A percentile compares a stretch with the other conserved stretches of the same genome.
Evolutionary conservation across 2,329 filamentous ascomycete species (phyloP).

Genomic region (Aspergillus ochraceoroseus): DNA sequence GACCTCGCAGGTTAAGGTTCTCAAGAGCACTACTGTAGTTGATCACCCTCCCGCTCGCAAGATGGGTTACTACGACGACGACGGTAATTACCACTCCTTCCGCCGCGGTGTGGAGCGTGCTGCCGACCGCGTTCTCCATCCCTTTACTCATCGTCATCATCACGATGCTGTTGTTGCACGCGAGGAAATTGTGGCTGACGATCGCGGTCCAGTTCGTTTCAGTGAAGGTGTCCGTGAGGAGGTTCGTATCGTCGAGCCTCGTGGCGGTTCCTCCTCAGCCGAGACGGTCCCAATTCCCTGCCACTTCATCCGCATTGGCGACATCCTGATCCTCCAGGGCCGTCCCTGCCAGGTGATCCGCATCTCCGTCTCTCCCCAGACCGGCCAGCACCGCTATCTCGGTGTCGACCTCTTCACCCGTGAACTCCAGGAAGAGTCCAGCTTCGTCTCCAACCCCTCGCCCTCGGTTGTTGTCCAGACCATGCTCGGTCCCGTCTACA

Average conservation of each 20-base stretch:
- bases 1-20: constrained; percentile 48
- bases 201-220: constrained; percentile 45
- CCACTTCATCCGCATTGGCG: constrained; percentile 99
- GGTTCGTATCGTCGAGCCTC: constrained; percentile 50
- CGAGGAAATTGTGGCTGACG: constrained; percentile 42
- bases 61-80: constrained; percentile 78
- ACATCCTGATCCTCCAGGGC: constrained; percentile 97
- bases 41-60: constrained; percentile 53
- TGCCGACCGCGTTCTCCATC: constrained; percentile 61
- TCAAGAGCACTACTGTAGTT: constrained; percentile 46
- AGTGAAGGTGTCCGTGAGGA: constrained; percentile 43
- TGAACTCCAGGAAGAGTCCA: constrained; percentile 98
- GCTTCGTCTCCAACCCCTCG: constrained; percentile 93
- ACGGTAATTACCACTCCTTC: constrained; percentile 70
- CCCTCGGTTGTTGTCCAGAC: constrained; percentile 98
- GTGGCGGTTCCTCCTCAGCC: constrained; percentile 47
- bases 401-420: constrained; percentile 99
- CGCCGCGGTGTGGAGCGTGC: constrained; percentile 65
- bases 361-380: constrained; percentile 96
- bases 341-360: constrained; percentile 99
- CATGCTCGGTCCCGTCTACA: constrained; percentile 99
- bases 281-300: constrained; percentile 97
- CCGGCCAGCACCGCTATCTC: constrained; percentile 98
- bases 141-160: constrained; percentile 49
- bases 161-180: constrained; percentile 34